Base-by-base conservation (phyloP, 2,329 filamentous ascomycete species). In the Leptosphaerulina australis region DNA sequence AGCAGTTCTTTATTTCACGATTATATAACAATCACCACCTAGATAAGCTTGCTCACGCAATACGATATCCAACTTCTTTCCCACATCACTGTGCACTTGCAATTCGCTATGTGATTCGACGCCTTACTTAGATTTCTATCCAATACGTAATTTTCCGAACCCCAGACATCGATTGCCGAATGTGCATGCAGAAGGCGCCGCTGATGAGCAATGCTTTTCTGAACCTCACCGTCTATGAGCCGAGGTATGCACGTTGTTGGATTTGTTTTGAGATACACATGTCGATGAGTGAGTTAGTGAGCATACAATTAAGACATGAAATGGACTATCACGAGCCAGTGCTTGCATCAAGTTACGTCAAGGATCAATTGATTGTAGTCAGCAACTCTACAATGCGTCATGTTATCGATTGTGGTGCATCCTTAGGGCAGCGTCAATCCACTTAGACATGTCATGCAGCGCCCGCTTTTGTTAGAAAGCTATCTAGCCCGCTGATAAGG, bases 21-120 rank as follows among this genome's bases (percentile, higher is more conserved):
- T 21, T 33, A 18, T 9, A 29, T 35, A 36, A 34, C 29, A 40
- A 12, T 44, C 20, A 30, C 20, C 24, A 30, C 20, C 18, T 56
- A 56, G 55, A 53, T 26, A 55, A 57, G 56, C 36, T 50, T 35
- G 51, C 52, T 44, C 52, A 54, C 33, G 55, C 58, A 58, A 59
- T 54, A 53, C 41, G 38, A 49, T 29, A 49, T 53, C 48, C 49
- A 43, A 48, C 31, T 48, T 34, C 6, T 35, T 41, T 4, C 12
- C 5, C 8, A 25, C 24, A 21, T 5, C n/a, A 30, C 12, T 5
- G n/a, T 9, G 6, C 12, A 30, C n/a, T n/a, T 30, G 12, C 8
- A 30, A 12, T 5, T 5, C n/a, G 31, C 21, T 15, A 11, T 18
- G 8, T 34, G 15, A 20, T 34, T 44, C 33, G 33, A 33, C 28